Evolutionary conservation across 2,329 filamentous ascomycete species (phyloP), one percentile per base, ranked within the genome.

Genomic region (Hypoxylon sp.): DNA sequence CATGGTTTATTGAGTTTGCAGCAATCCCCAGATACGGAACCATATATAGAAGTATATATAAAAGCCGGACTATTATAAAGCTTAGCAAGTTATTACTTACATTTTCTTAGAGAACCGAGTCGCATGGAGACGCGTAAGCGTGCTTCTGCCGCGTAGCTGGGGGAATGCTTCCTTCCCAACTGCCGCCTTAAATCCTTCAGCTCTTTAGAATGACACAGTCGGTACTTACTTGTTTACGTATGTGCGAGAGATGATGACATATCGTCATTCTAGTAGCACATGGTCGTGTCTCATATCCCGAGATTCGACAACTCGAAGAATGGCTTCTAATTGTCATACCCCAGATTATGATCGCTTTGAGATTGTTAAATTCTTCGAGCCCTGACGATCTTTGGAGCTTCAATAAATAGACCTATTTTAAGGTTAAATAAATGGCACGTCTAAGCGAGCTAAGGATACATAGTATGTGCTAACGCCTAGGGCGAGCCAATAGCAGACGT

Each of bases 381-480:
- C 20, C 28, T 7, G 26, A 38, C 18, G 26, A 52, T 30, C 22
- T 53, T 22, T 22, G 22, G 7, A 60, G 12, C 26, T 57, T 42
- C 28, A 26, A 57, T 38, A 16, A 38, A 22, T 44, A 49, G 6
- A 30, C 4, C 46, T 51, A 59, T 51, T 59, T 57, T 42, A 51
- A 59, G 38, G 48, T 51, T 44, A 50, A 11, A 9, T 6, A 42
- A 5, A 14, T 3, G 30, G 44, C 45, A 59, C 46, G n/a, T 53
- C 22, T 54, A 61, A 62, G 58, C 58, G 51, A 61, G 45, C 55
- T n/a, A 64, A 48, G 48, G n/a, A n/a, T n/a, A n/a, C n/a, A n/a
- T n/a, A n/a, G n/a, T n/a, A n/a, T 14, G 12, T 32, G 28, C 49
- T 59, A 50, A 49, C 4, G 44, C n/a, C 53, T 4, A 20, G 40